These are phyloP conservation scores for Curvularia sp. DNA, from an alignment of 2,329 filamentous ascomycete genomes.

Conservation along the genomic window DNA sequence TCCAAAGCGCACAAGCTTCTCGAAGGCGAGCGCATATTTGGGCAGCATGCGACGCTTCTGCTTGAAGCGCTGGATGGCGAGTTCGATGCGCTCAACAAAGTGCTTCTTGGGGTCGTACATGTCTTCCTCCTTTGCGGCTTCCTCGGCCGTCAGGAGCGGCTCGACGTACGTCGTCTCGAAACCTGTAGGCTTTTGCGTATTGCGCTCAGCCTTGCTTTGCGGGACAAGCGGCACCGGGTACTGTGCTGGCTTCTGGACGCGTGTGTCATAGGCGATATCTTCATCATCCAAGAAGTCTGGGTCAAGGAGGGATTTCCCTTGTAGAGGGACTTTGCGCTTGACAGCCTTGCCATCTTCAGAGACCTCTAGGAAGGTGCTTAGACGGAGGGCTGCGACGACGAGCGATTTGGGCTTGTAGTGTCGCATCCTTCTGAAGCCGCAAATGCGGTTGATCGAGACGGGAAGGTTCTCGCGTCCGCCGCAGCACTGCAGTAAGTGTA, in stretches of 20 bases:
- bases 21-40: conserved; percentile 70
- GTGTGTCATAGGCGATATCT: conserved; percentile 44
- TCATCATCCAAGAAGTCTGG: conserved; percentile 32
- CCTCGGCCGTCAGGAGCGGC: conserved; percentile 73
- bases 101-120: conserved; percentile 67
- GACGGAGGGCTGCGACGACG: conserved; percentile 53
- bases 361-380: conserved; percentile 53
- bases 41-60: conserved; percentile 75
- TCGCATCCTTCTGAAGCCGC: conserved; percentile 57
- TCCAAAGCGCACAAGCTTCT: conserved; percentile 81
- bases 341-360: conserved; percentile 52
- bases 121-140: conserved; percentile 69
- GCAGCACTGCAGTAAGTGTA: conserved; percentile 52
- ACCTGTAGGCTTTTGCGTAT: conserved; percentile 53
- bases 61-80: conserved; percentile 82
- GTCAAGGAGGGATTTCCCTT: conserved; percentile 41
- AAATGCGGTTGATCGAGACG: conserved; percentile 54
- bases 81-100: conserved; percentile 75
- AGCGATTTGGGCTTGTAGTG: conserved; percentile 49
- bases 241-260: conserved; percentile 28
- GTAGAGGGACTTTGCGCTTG: conserved; percentile 52
- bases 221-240: conserved; percentile 27
- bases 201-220: conserved; percentile 20
- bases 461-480: conserved; percentile 52
- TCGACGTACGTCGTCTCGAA: conserved; percentile 79